Evolutionary conservation across 306 rosid genomes (phyloP), one percentile per base, ranked within the genome.

Genomic region (Cicer bijugum): DNA sequence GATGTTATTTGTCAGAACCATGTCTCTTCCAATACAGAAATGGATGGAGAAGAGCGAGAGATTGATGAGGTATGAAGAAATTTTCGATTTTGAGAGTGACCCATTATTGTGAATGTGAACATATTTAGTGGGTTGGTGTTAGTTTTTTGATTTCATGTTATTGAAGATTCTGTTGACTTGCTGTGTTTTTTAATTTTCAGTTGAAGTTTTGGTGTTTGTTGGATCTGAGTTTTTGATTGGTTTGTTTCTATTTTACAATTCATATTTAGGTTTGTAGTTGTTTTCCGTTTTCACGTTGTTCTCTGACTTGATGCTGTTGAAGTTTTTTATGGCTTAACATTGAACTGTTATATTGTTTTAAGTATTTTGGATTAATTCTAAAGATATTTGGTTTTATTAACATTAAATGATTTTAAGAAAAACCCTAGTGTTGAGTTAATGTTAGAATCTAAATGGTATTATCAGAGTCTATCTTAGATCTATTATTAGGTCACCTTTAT

Each of bases 41-140:
- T 63, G 59, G 71, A 83, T 63, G 67, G 72, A 83, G 90, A 89
- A 78, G 84, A 69, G 53, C 59, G 12, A 12, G 80, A 80, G 47
- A 61, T 63, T 69, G 73, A 80, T 0, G 15, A 69, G 84, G 84
- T 80, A 50, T 60, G 60, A 33, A 65, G 7, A 53, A 75, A 15
- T 12, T 12, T 16, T 69, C 51, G n/a, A 52, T 69, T 80, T 80
- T 75, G 67, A 43, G 59, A 8, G 67, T 53, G 48, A 55, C 69
- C 75, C 75, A 9, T 73, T 73, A 9, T 79, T 47, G 35, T 38
- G 4, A 57, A 46, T 33, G 70, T 11, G 8, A 73, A 73, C 47
- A 51, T 2, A 61, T 43, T 60, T 33, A 60, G 14, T 69, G 77
- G 80, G 77, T 60, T 23, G 68, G 33, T 75, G 19, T 69, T 75